A percentile compares a stretch with the other conserved stretches of the same genome.
These are phyloP conservation scores for Gamarada debralockiae DNA, from an alignment of 495 filamentous ascomycete species.

Conservation along the genomic window DNA sequence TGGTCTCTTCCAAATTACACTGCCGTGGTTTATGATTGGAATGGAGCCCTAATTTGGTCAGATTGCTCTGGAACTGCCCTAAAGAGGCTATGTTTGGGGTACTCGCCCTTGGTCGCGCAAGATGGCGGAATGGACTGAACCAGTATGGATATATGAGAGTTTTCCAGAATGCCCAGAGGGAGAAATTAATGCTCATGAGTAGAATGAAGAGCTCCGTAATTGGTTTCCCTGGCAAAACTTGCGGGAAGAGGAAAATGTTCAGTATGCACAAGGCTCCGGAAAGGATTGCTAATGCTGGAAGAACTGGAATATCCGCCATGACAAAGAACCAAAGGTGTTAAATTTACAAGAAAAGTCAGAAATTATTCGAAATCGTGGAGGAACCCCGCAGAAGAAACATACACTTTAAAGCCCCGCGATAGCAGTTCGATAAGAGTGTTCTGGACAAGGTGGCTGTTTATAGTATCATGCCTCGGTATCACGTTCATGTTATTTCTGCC, in stretches of 20 bases:
- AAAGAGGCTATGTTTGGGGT: constrained; percentile 1
- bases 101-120: constrained; percentile 57
- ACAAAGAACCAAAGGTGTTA: background rate
- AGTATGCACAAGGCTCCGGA: background rate
- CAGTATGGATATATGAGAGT: constrained; percentile 64
- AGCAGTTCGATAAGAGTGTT: background rate
- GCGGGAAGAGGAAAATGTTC: background rate
- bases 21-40: constrained; percentile 6
- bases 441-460: background rate
- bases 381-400: too few relatives aligned
- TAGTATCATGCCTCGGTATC: background rate
- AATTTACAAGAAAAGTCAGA: background rate
- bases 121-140: constrained; percentile 61
- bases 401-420: too few relatives aligned
- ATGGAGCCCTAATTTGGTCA: constrained; percentile 39
- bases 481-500: too few relatives aligned
- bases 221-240: background rate
- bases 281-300: background rate
- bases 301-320: constrained; percentile 1
- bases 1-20: constrained; percentile 32
- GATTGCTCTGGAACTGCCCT: background rate
- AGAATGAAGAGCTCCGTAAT: constrained; percentile 10
- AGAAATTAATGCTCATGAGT: constrained; percentile 2
- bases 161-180: constrained; percentile 39
- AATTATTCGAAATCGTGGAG: too few relatives aligned